Percentiles rank a stretch among this genome's conserved stretches.
These are phyloP conservation scores for Knoxdaviesia proteae DNA, from an alignment of 2,329 filamentous ascomycete species.

Conservation along the genomic window DNA sequence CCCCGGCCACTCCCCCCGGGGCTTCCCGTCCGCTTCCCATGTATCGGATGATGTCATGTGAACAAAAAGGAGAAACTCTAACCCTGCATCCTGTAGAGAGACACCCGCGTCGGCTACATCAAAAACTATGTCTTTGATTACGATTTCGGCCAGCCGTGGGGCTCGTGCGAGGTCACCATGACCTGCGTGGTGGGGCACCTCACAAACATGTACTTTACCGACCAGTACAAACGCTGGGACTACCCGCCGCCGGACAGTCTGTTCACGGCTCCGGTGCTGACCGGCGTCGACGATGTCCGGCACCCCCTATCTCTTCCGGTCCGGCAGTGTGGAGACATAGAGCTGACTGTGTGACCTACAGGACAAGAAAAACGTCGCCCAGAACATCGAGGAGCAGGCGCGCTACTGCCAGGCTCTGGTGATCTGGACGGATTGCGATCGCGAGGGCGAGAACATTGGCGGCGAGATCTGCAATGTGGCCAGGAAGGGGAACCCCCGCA, in stretches of 20 bases:
- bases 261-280: constrained; percentile 61
- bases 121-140: constrained; percentile 93
- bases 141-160: constrained; percentile 65
- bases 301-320: neutral
- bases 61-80: constrained; percentile 5
- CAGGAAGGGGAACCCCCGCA: constrained; percentile 44
- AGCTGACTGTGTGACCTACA: constrained; percentile 14
- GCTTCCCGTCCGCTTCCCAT: neutral
- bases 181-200: constrained; percentile 84
- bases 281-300: constrained; percentile 42
- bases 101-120: constrained; percentile 54
- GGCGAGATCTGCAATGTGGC: constrained; percentile 75
- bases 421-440: constrained; percentile 98
- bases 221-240: constrained; percentile 57
- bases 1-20: neutral
- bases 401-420: constrained; percentile 53
- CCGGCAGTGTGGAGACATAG: neutral
- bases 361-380: constrained; percentile 62
- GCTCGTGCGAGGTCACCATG: constrained; percentile 71
- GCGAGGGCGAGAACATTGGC: constrained; percentile 92
- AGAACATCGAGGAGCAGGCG: constrained; percentile 69
- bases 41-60: neutral
- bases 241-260: constrained; percentile 59
- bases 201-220: constrained; percentile 56
- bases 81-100: constrained; percentile 26